Evolutionary conservation across 2,329 filamentous ascomycete genomes (phyloP).

Genomic region (Verticillium dahliae): DNA sequence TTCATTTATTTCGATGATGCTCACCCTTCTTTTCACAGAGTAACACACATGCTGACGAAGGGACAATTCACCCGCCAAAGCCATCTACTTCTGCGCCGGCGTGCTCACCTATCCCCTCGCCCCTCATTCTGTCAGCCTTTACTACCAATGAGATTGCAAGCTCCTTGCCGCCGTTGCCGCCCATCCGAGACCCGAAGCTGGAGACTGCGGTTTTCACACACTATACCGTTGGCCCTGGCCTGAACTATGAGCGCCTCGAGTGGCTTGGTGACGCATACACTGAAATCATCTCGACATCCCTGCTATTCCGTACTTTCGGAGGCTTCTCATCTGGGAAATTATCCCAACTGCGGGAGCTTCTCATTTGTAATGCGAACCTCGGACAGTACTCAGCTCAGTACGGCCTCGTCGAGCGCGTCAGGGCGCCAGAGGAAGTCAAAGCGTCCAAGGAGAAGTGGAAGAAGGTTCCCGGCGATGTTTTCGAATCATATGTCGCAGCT

Average conservation of each 20-base stretch:
- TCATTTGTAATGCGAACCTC: conserved; percentile 77
- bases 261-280: conserved; percentile 85
- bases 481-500: conserved; percentile 85
- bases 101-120: conserved; percentile 6
- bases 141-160: conserved; percentile 39
- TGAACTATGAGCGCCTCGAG: conserved; percentile 76
- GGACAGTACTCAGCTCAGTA: conserved; percentile 64
- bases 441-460: conserved; percentile 37
- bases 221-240: conserved; percentile 35
- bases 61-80: not conserved
- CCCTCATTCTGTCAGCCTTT: conserved; percentile 35
- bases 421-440: conserved; percentile 42
- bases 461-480: conserved; percentile 80
- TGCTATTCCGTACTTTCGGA: conserved; percentile 69
- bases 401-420: conserved; percentile 58
- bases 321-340: conserved; percentile 60
- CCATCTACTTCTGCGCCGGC: not conserved
- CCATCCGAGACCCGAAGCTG: conserved; percentile 51
- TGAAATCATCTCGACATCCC: conserved; percentile 66
- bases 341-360: conserved; percentile 68
- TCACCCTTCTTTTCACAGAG: not conserved
- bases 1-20: not conserved
- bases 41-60: not conserved
- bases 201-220: conserved; percentile 64
- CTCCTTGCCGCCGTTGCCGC: conserved; percentile 51